Conservation (phyloP, 2,329 filamentous ascomycete species). For the Neurospora crassa region DNA sequence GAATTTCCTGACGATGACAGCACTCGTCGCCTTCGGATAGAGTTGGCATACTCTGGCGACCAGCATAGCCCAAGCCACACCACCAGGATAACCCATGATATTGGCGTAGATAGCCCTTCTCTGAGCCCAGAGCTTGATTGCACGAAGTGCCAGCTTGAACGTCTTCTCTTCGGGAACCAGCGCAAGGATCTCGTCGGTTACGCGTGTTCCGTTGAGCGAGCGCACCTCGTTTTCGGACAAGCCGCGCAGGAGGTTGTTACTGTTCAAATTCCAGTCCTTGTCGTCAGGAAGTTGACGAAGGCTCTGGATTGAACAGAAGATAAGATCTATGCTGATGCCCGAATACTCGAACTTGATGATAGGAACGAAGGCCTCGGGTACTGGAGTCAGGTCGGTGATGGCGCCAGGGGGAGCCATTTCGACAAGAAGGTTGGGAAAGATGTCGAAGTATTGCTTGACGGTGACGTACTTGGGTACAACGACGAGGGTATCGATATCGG, state of each 20-base stretch:
- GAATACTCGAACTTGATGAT: constrained; percentile 95
- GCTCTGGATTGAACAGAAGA: constrained; percentile 67
- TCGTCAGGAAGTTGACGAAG: constrained; percentile 60
- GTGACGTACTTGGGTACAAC: constrained; percentile 84
- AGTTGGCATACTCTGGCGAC: constrained; percentile 93
- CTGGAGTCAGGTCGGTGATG: constrained; percentile 75
- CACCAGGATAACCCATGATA: constrained; percentile 91
- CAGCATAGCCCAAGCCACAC: constrained; percentile 97
- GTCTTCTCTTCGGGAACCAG: constrained; percentile 83
- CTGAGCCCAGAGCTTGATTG: constrained; percentile 95
- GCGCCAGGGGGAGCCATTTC: constrained; percentile 68
- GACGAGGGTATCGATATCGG: constrained; percentile 94
- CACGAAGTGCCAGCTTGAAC: constrained; percentile 80
- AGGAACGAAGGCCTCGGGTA: constrained; percentile 85
- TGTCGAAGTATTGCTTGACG: constrained; percentile 83
- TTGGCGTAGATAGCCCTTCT: constrained; percentile 89
- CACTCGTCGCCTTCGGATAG: constrained; percentile 84
- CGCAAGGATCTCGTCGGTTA: constrained; percentile 84
- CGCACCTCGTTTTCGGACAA: constrained; percentile 80
- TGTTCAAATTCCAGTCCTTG: constrained; percentile 63
- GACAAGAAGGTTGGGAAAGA: constrained; percentile 73
- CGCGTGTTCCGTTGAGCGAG: constrained; percentile 86
- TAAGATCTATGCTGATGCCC: constrained; percentile 89
- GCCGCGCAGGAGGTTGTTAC: constrained; percentile 76
- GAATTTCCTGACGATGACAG: constrained; percentile 86